Conservation (phyloP, 768 basidiomycete species). For the Tylopilus rubrobrunneus region DNA sequence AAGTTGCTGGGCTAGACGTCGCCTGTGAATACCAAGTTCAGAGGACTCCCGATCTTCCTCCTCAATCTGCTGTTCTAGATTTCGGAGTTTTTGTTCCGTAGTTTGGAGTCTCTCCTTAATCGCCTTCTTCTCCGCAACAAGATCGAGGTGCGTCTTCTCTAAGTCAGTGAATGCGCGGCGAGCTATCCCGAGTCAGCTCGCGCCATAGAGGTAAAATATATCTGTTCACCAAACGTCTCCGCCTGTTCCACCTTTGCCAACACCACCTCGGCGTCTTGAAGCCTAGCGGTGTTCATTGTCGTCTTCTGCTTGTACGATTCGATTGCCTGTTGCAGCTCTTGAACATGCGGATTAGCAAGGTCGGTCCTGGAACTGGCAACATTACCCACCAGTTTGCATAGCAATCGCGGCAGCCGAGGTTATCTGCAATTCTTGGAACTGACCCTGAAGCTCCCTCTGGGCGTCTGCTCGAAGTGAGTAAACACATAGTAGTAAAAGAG, state of each 20-base stretch:
- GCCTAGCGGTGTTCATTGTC: constrained; percentile 50
- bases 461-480: constrained; percentile 39
- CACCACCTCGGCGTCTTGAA: constrained; percentile 68
- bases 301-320: constrained; percentile 65
- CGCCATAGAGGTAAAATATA: background rate
- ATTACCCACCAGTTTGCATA: constrained; percentile 49
- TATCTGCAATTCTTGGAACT: constrained; percentile 62
- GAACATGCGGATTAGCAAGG: background rate
- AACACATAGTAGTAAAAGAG: background rate
- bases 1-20: constrained; percentile 69
- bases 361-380: background rate
- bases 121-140: constrained; percentile 49
- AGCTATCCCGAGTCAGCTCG: constrained; percentile 36
- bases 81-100: constrained; percentile 50
- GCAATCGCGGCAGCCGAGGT: constrained; percentile 55
- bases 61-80: constrained; percentile 61
- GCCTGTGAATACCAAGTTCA: constrained; percentile 59
- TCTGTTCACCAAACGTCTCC: constrained; percentile 53
- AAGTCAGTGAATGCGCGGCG: constrained; percentile 58
- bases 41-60: constrained; percentile 66
- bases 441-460: constrained; percentile 55
- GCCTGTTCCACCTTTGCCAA: constrained; percentile 60
- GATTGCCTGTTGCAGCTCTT: constrained; percentile 62
- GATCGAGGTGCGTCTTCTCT: constrained; percentile 54
- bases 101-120: constrained; percentile 45